These are phyloP conservation scores for Trichosporon sp. DNA, from an alignment of 1,284 basidiomycete species.

Conservation along the genomic window DNA sequence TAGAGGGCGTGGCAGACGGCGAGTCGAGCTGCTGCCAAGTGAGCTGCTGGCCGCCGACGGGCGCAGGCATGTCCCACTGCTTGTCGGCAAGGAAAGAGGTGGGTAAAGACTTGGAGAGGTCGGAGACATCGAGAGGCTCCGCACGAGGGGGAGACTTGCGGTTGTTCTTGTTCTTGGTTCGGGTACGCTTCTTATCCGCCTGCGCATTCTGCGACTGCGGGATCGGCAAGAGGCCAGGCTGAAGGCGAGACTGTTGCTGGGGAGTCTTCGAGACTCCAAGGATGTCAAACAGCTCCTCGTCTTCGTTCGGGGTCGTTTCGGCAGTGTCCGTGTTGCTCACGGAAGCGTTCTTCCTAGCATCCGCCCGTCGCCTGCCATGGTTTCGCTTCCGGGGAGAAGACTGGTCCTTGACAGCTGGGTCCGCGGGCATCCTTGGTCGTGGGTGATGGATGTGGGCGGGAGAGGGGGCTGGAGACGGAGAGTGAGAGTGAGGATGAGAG, in stretches of 20 bases:
- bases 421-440: neutral
- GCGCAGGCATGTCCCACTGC: slow-evolving; percentile 42
- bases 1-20: neutral
- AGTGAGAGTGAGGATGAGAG: neutral
- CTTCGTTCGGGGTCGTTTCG: slow-evolving; percentile 17
- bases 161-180: slow-evolving; percentile 10
- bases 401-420: neutral
- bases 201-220: neutral
- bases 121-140: slow-evolving; percentile 6
- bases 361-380: neutral
- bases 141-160: neutral
- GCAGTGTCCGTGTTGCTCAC: slow-evolving; percentile 11
- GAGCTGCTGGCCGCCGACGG: slow-evolving; percentile 21
- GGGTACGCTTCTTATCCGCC: slow-evolving; percentile 9
- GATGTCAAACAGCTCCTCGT: slow-evolving; percentile 35
- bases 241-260: slow-evolving; percentile 4
- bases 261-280: slow-evolving; percentile 27
- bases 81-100: slow-evolving; percentile 16
- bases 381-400: neutral
- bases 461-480: neutral
- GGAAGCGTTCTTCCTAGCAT: slow-evolving; percentile 5
- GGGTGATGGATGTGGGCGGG: neutral
- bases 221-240: neutral
- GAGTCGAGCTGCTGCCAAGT: slow-evolving; percentile 41
- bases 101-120: slow-evolving; percentile 15